A percentile compares a stretch with the other conserved stretches of the same genome.
Evolutionary conservation across 2,329 filamentous ascomycete species (phyloP).

Genomic region (Claviceps africana): DNA sequence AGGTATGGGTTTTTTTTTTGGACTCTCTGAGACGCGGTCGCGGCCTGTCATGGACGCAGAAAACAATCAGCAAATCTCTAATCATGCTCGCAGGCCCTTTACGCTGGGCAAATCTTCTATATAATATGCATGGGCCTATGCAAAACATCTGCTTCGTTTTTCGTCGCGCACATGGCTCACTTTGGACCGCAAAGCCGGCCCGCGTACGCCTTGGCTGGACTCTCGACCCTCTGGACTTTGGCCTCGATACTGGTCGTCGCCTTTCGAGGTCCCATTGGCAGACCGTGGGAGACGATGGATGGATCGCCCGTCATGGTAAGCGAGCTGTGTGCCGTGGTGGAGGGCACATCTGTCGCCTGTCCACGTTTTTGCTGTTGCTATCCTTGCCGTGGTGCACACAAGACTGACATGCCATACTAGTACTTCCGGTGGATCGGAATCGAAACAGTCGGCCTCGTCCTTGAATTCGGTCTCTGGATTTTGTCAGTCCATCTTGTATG

Average conservation of each 20-base stretch:
- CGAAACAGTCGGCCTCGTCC: constrained; percentile 2
- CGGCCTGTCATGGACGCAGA: not conserved
- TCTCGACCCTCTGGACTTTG: constrained; percentile 3
- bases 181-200: constrained; percentile 3
- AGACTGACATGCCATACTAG: not conserved
- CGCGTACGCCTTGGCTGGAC: constrained; percentile 1
- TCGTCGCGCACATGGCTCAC: constrained; percentile 5
- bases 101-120: constrained; percentile 4
- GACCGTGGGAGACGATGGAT: constrained; percentile 2
- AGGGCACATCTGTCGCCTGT: not conserved
- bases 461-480: constrained; percentile 5
- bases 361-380: not conserved
- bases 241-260: constrained; percentile 1
- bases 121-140: constrained; percentile 4
- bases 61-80: not conserved
- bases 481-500: constrained; percentile 5
- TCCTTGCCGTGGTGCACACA: not conserved
- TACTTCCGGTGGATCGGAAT: constrained; percentile 3
- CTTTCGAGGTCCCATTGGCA: not conserved
- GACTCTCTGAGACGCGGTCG: not conserved
- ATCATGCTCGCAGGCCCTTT: constrained; percentile 1
- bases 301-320: not conserved
- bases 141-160: constrained; percentile 3
- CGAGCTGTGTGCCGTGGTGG: not conserved
- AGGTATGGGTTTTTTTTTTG: not conserved